Conservation (phyloP, 306 rosid genomes). For the Nissolia schottii region DNA sequence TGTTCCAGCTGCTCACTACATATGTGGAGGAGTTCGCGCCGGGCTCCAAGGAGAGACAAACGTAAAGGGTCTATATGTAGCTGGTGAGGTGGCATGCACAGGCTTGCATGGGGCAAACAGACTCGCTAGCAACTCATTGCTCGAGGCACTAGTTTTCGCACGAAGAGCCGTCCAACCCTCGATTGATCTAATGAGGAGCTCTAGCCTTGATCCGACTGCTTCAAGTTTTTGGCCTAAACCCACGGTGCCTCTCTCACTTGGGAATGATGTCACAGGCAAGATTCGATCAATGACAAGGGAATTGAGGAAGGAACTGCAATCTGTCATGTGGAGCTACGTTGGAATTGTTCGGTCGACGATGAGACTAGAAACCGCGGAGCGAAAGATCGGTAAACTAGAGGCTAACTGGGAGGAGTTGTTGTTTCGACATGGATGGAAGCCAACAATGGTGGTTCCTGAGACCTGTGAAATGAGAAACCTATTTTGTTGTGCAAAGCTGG, state of each 20-base stretch:
- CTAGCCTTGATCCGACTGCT: constrained; percentile 40
- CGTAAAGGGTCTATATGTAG: constrained; percentile 71
- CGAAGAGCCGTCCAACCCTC: constrained; percentile 89
- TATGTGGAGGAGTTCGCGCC: constrained; percentile 94
- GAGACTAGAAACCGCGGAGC: constrained; percentile 71
- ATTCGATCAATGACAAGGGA: constrained; percentile 41
- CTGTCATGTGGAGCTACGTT: constrained; percentile 73
- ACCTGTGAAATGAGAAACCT: constrained; percentile 93
- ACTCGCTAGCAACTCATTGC: constrained; percentile 94
- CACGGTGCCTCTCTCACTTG: constrained; percentile 44
- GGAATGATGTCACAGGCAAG: constrained; percentile 31
- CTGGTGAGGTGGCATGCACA: constrained; percentile 98
- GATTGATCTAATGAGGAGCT: constrained; percentile 61
- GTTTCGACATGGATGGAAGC: constrained; percentile 68
- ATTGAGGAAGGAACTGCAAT: constrained; percentile 66
- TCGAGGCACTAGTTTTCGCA: constrained; percentile 95
- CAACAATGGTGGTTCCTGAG: constrained; percentile 79
- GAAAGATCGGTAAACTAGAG: constrained; percentile 58
- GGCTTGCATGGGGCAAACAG: constrained; percentile 98
- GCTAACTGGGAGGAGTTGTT: constrained; percentile 78
- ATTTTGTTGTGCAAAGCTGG: constrained; percentile 84
- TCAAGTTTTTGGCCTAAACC: constrained; percentile 72
- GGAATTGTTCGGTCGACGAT: constrained; percentile 85
- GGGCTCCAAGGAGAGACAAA: constrained; percentile 93
- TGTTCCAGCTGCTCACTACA: constrained; percentile 97